Evolutionary conservation across 1,284 basidiomycete species (phyloP), one percentile per base, ranked within the genome.

Genomic region (Ceratobasidium papillatum): DNA sequence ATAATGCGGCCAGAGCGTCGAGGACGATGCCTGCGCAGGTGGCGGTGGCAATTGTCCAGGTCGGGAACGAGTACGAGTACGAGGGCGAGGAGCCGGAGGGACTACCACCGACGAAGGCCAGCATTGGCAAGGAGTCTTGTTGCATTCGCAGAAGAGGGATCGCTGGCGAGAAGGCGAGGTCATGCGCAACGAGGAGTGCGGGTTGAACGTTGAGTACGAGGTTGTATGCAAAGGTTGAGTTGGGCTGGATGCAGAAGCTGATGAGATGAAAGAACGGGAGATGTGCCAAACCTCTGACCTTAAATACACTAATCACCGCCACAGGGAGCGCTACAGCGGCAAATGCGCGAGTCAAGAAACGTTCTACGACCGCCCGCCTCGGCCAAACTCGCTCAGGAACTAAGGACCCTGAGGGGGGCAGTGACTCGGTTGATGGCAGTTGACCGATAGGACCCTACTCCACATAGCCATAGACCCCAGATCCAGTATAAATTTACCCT

Each of bases 161-260:
- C 69, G 56, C 25, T 69, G 65, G 22, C 36, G 49, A 27, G 65
- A 54, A 14, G 52, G 52, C 17, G 65, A 66, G 32, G 58, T 59
- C 58, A 59, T 59, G 58, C 36, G 58, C 36, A 22, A 38, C 17
- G 32, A 58, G 19, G 36, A 41, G 11, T 59, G n/a, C 32, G 38
- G n/a, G 34, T 59, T 38, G 58, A 4, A n/a, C 45, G 45, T 47
- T 47, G 32, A 43, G 56, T 59, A 36, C 19, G 61, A 63, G 41
- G 0, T 12, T 3, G 25, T 63, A 8, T 30, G 59, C 14, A 19
- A 1, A 11, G 32, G 43, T 47, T 47, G 45, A 11, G 45, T 47
- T 63, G 61, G 9, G 41, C 43, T 63, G 62, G 25, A 51, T 51
- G 45, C 25, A 43, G 45, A 11, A 36, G 32, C 3, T 30, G 30